Evolutionary conservation across 2,329 filamentous ascomycete species (phyloP), one percentile per base, ranked within the genome.

Genomic region (Colletotrichum sp.): DNA sequence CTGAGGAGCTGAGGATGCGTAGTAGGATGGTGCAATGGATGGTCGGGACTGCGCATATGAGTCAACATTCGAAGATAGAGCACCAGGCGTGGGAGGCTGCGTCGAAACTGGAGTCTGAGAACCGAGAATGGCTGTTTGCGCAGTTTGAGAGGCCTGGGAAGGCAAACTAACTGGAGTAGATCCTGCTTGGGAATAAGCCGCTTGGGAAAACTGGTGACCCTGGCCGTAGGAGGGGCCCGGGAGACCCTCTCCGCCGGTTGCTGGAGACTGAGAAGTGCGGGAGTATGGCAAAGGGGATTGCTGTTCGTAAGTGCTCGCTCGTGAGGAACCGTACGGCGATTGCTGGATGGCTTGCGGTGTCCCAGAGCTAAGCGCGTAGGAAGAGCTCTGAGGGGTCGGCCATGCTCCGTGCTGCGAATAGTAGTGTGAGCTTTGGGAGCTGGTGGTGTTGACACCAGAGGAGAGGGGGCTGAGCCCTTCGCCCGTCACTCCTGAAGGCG

Each of bases 201-300:
- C 90, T 76, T 92, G 89, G 82, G 93, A 95, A 39, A 92, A 88
- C 60, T 92, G 73, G 76, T 93, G 89, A 78, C 92, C 92, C 77
- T 92, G 88, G 78, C 94, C 93, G 84, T 93, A 95, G 8, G 93
- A 90, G 75, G 93, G 92, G 71, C 91, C 88, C 76, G 94, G 90
- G 71, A 96, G 87, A 65, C 89, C 89, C 81, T 95, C 92, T 64
- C 87, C 88, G 32, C 88, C 87, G 9, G 90, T 89, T 12, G 86
- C 83, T 16, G 94, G 93, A 28, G 84, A 85, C 68, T 83, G 83
- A 5, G 85, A 83, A 77, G 79, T 83, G 71, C 84, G 80, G 36
- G 84, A 82, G 67, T 80, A 84, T 30, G 81, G 77, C 81, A 91
- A 86, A 63, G 89, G 88, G 34, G 91, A 89, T 68, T 90, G 90